Percentiles rank a stretch among this genome's conserved stretches.
Evolutionary conservation across 75 land plant species (phyloP).

Genomic region (Cupressus sempervirens): DNA sequence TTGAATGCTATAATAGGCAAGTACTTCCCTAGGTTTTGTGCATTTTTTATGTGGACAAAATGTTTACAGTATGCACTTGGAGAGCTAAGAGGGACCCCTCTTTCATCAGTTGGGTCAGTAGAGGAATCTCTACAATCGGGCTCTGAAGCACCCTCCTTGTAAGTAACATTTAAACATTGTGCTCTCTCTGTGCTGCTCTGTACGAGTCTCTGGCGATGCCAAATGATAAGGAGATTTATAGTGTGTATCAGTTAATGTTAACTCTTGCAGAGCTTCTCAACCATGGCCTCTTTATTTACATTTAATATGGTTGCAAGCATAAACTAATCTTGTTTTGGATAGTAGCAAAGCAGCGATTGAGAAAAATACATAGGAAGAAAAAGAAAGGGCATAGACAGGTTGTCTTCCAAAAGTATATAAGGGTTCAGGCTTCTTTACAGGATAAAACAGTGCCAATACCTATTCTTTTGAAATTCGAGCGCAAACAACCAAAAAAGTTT

Average conservation of each 20-base stretch:
- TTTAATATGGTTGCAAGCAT: neutral
- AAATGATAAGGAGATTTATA: neutral
- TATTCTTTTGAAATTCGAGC: too few relatives aligned
- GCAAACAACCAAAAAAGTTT: neutral
- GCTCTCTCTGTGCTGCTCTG: neutral
- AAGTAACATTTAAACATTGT: too few relatives aligned
- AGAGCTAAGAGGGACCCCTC: neutral
- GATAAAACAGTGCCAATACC: neutral
- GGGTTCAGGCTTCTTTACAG: neutral
- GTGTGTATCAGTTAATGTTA: neutral
- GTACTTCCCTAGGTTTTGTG: neutral
- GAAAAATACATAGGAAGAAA: neutral
- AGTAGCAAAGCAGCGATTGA: neutral
- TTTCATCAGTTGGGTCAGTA: neutral
- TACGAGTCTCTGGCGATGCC: neutral
- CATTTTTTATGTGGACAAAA: neutral
- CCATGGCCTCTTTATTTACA: neutral
- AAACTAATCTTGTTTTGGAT: neutral
- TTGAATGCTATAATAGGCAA: neutral
- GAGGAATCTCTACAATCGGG: neutral
- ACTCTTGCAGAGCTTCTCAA: neutral
- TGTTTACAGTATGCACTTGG: neutral
- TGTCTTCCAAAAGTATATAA: neutral
- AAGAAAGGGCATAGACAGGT: neutral
- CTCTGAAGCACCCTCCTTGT: neutral